Evolutionary conservation across 2,329 filamentous ascomycete genomes (phyloP).

Genomic region (Coniochaeta sp.): DNA sequence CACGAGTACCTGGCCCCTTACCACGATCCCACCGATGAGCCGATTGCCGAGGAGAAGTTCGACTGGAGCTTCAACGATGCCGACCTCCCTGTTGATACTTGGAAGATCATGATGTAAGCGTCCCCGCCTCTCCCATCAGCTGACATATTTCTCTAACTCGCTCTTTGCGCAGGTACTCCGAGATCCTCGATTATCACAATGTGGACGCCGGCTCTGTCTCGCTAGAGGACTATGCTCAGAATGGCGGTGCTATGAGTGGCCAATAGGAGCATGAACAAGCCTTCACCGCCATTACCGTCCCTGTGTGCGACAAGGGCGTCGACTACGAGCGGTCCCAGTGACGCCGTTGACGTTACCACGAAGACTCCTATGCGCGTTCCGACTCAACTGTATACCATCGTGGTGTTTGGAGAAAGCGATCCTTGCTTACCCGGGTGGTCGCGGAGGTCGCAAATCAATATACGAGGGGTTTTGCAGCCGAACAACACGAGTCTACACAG

Average conservation of each 20-base stretch:
- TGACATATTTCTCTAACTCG: neutral
- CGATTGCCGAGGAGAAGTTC: conserved; percentile 92
- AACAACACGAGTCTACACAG: neutral
- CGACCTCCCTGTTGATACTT: conserved; percentile 95
- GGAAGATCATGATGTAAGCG: conserved; percentile 99
- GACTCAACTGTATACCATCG: neutral
- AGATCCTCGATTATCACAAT: conserved; percentile 98
- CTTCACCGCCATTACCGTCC: neutral
- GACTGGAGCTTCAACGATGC: conserved; percentile 99
- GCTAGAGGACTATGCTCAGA: conserved; percentile 26
- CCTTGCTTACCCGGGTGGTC: neutral
- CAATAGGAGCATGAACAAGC: conserved; percentile 22
- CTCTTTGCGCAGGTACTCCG: conserved; percentile 74
- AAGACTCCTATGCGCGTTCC: neutral
- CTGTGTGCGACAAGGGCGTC: neutral
- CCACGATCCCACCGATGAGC: conserved; percentile 95
- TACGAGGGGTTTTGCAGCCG: neutral
- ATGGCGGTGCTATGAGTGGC: conserved; percentile 19
- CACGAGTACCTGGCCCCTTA: conserved; percentile 95
- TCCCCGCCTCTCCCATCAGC: neutral
- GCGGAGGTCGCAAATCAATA: no score
- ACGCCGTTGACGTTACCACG: conserved; percentile 9
- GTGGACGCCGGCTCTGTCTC: conserved; percentile 52
- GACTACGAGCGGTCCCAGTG: neutral
- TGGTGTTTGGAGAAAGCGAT: neutral